Evolutionary conservation across 108 stramenopile genomes (phyloP).

Genomic region (Craspedostauros australis): DNA sequence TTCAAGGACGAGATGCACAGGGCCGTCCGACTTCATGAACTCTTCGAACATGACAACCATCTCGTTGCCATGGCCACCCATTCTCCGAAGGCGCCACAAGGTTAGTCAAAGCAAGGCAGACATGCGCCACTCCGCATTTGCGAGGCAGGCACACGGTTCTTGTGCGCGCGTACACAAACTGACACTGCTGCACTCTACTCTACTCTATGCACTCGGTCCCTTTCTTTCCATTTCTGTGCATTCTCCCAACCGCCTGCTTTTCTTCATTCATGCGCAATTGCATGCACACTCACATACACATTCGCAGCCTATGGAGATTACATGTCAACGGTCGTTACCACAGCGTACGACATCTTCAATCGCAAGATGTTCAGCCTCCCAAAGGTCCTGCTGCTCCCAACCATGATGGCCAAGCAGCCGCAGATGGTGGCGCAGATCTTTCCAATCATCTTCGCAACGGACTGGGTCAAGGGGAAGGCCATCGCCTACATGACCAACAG

Average conservation of each 20-base stretch:
- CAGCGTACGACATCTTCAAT: conserved; percentile 68
- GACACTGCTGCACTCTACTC: neutral
- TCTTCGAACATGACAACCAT: conserved; percentile 72
- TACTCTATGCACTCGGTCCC: neutral
- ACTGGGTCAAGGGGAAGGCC: conserved; percentile 61
- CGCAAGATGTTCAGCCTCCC: conserved; percentile 85
- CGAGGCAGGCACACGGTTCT: too few species aligned
- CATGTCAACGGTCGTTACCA: conserved; percentile 70
- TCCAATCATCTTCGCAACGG: conserved; percentile 71
- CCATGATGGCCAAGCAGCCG: conserved; percentile 69
- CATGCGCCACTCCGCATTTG: neutral
- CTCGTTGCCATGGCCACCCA: conserved; percentile 69
- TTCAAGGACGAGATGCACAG: conserved; percentile 75
- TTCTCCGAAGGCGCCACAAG: conserved; percentile 56
- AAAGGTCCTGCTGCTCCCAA: conserved; percentile 70
- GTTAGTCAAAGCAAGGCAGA: conserved; percentile 13
- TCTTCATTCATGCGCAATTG: conserved; percentile 1
- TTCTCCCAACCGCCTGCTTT: neutral
- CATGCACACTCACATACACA: neutral
- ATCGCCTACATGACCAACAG: conserved; percentile 62
- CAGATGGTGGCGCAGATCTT: conserved; percentile 67
- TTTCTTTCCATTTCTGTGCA: neutral
- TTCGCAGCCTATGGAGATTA: conserved; percentile 44
- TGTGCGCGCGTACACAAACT: neutral
- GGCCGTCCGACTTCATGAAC: conserved; percentile 64